Evolutionary conservation across 1,139 yeast genomes (phyloP), one percentile per base, ranked within the genome.

Genomic region (Pichia cactophila): DNA sequence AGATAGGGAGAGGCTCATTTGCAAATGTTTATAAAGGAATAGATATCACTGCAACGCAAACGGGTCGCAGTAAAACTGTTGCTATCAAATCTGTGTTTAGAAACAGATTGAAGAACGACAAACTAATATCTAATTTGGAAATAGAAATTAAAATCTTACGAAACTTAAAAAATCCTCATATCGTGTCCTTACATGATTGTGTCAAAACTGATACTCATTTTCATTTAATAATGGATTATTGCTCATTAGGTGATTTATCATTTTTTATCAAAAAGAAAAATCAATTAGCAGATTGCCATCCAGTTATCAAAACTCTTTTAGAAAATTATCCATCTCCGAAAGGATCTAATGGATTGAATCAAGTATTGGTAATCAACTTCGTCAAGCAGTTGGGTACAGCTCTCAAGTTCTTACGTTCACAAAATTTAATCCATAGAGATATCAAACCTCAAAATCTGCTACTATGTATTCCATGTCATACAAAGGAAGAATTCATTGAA

Each of bases 141-240:
- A 81, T 89, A 50, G 98, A 92, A 68, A 89, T 92, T 45, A 59
- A 86, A 46, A 92, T 92, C 47, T 73, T 92, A 57, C 88, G 89
- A 69, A 80, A 85, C 47, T 76, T 92, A 74, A 81, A 83, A 58
- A 96, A 92, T 62, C 96, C 97, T 3, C 97, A 92, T 65, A 86
- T 92, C 47, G 98, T 92, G 4, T 83, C 85, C 14, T 71, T 92
- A 46, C 68, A 86, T 50, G 97, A 90, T 61, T 88, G 87, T 63
- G 81, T 83, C 54, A 85, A 87, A 61, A 85, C 96, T 0, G 66
- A 80, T 11, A 72, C 85, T 11, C 88, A 90, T 66, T 87, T 89
- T 69, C 94, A 88, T 66, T 72, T 92, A 56, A 81, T 90, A n/a
- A 92, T 92, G 97, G 97, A 92, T 64, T 92, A 88, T 68, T 92